These are phyloP conservation scores for Ophiostoma montium DNA, from an alignment of 2,329 filamentous ascomycete genomes.

Conservation along the genomic window DNA sequence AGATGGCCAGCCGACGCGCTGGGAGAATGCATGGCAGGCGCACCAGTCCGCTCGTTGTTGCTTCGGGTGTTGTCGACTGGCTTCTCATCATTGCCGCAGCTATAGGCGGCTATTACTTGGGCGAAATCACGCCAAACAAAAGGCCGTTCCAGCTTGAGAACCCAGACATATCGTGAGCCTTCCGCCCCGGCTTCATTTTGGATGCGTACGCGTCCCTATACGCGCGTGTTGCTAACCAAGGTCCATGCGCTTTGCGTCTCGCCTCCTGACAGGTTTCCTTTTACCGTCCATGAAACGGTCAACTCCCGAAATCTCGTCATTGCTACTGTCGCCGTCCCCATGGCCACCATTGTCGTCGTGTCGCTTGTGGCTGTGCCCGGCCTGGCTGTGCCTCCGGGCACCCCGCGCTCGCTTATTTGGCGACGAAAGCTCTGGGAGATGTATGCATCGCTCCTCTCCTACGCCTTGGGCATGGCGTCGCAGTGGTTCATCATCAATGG, in stretches of 20 bases:
- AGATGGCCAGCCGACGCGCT: background rate
- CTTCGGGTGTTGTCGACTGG: constrained; percentile 66
- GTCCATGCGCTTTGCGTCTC: background rate
- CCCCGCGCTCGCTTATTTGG: constrained; percentile 54
- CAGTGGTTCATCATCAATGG: constrained; percentile 73
- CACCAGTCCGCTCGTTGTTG: constrained; percentile 25
- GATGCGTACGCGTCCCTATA: background rate
- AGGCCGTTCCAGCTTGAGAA: constrained; percentile 61
- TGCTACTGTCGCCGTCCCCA: constrained; percentile 50
- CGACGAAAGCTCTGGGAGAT: constrained; percentile 81
- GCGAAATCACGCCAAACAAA: constrained; percentile 47
- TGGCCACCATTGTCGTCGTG: constrained; percentile 52
- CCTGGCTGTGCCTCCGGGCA: constrained; percentile 46
- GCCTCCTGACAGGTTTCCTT: constrained; percentile 44
- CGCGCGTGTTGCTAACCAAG: background rate
- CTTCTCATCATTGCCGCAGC: constrained; percentile 47
- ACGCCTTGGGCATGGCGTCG: constrained; percentile 56
- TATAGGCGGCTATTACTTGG: constrained; percentile 44
- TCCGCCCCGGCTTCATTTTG: background rate
- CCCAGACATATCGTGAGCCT: constrained; percentile 54
- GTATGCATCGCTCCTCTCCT: constrained; percentile 71
- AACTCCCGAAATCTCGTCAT: constrained; percentile 50
- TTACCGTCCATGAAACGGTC: constrained; percentile 56
- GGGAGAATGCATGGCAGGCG: background rate
- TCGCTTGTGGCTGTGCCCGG: constrained; percentile 60